Percentiles rank a stretch among this genome's conserved stretches.
Conservation (phyloP, 257 asterid genomes). For the Mitragyna speciosa region DNA sequence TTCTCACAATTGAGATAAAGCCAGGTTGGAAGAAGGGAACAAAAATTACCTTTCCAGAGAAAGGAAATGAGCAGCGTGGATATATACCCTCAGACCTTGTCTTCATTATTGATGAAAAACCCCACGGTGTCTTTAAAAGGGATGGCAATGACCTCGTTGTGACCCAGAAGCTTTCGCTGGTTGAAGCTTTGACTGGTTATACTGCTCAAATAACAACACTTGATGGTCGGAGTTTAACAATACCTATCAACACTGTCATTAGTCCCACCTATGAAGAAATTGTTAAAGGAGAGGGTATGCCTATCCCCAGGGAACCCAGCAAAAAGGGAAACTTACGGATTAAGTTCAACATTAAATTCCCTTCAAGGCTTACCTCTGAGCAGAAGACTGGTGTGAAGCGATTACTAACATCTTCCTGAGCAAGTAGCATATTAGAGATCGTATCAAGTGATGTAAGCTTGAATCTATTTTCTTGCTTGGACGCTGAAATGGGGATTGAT, state of each 20-base stretch:
- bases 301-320: slow-evolving; percentile 85
- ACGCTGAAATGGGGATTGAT: not conserved
- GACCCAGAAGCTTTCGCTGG: slow-evolving; percentile 71
- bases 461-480: not conserved
- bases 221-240: slow-evolving; percentile 65
- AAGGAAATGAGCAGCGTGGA: slow-evolving; percentile 79
- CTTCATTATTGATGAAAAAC: slow-evolving; percentile 84
- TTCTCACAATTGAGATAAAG: slow-evolving; percentile 70
- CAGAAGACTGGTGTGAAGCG: slow-evolving; percentile 82
- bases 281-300: slow-evolving; percentile 89
- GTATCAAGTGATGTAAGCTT: not conserved
- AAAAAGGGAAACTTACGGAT: slow-evolving; percentile 70
- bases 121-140: slow-evolving; percentile 70
- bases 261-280: slow-evolving; percentile 79
- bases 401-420: slow-evolving; percentile 51
- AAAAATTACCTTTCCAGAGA: slow-evolving; percentile 88
- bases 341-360: slow-evolving; percentile 79
- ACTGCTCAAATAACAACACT: slow-evolving; percentile 69
- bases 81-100: slow-evolving; percentile 79
- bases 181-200: slow-evolving; percentile 78
- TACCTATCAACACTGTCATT: slow-evolving; percentile 59
- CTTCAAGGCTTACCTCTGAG: slow-evolving; percentile 76
- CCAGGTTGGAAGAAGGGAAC: slow-evolving; percentile 99
- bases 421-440: not conserved
- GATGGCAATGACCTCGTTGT: slow-evolving; percentile 77